phyloP scores from a whole-genome alignment of 1,284 basidiomycete species.

The Porodaedalea pini region DNA sequence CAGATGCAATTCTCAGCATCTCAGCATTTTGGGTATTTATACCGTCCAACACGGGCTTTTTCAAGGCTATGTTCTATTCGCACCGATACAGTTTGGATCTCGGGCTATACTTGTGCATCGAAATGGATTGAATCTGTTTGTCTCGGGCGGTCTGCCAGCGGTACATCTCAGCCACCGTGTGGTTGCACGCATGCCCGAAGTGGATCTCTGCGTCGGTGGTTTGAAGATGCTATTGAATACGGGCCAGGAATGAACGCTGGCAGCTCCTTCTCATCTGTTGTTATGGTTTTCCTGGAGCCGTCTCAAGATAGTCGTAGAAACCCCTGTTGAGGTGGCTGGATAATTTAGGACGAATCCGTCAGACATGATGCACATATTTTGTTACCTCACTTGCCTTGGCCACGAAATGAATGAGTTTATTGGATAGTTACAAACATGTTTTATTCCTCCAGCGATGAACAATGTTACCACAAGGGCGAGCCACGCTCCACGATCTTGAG shows the following conservation, averaged over 20 bases:
- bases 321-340: no score
- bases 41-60: not conserved
- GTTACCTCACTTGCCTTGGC: not conserved
- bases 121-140: not conserved
- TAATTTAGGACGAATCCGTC: no score
- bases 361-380: conserved; percentile 1
- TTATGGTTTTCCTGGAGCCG: not conserved
- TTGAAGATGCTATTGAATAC: no score
- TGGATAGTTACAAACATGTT: no score
- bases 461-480: no score
- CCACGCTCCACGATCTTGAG: conserved; percentile 5
- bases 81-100: not conserved
- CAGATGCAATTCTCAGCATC: not conserved
- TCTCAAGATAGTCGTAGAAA: not conserved
- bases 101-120: not conserved
- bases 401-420: not conserved
- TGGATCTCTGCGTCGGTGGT: no score
- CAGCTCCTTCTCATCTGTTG: not conserved
- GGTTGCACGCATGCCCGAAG: no score
- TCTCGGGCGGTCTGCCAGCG: not conserved
- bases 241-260: not conserved
- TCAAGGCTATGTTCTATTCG: not conserved
- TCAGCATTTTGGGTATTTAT: not conserved
- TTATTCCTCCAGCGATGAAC: no score
- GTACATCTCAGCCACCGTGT: no score